These are phyloP conservation scores for Neurospora sp. DNA, from an alignment of 495 filamentous ascomycete genomes.

Conservation along the genomic window DNA sequence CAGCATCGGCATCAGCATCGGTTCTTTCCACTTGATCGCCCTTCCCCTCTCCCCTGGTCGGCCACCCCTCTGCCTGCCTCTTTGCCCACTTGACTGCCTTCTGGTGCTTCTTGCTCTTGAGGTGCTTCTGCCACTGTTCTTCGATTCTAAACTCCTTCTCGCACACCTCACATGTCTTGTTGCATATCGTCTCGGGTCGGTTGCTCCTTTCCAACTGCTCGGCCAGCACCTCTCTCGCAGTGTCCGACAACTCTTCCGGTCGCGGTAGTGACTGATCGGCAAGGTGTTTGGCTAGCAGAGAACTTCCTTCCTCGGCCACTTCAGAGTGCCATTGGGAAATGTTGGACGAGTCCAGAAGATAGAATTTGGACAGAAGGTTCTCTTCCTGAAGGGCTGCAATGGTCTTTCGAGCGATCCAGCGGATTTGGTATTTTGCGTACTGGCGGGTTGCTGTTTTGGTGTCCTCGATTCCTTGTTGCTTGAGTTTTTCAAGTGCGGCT, in stretches of 20 bases:
- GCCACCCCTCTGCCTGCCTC: conserved; percentile 11
- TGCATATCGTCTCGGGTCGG: conserved; percentile 35
- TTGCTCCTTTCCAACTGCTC: conserved; percentile 41
- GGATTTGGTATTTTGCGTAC: conserved; percentile 72
- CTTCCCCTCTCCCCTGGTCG: neutral
- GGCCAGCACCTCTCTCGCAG: conserved; percentile 46
- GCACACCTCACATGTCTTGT: conserved; percentile 63
- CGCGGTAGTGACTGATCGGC: conserved; percentile 42
- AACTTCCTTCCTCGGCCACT: conserved; percentile 54
- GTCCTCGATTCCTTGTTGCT: conserved; percentile 29
- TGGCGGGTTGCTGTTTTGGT: conserved; percentile 75
- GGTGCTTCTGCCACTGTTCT: conserved; percentile 66
- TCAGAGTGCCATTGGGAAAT: conserved; percentile 41
- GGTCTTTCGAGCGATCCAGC: conserved; percentile 81
- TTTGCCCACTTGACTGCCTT: conserved; percentile 13
- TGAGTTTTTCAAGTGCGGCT: conserved; percentile 28
- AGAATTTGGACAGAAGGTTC: conserved; percentile 46
- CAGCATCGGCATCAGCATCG: neutral
- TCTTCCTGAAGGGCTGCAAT: conserved; percentile 49
- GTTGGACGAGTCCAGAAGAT: conserved; percentile 66
- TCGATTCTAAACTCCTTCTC: conserved; percentile 55
- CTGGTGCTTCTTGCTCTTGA: conserved; percentile 54
- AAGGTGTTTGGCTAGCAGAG: conserved; percentile 53
- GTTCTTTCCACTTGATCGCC: neutral
- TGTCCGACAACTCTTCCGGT: conserved; percentile 51